phyloP scores from a whole-genome alignment of 495 filamentous ascomycete genomes.

The Penicillium salamii region DNA sequence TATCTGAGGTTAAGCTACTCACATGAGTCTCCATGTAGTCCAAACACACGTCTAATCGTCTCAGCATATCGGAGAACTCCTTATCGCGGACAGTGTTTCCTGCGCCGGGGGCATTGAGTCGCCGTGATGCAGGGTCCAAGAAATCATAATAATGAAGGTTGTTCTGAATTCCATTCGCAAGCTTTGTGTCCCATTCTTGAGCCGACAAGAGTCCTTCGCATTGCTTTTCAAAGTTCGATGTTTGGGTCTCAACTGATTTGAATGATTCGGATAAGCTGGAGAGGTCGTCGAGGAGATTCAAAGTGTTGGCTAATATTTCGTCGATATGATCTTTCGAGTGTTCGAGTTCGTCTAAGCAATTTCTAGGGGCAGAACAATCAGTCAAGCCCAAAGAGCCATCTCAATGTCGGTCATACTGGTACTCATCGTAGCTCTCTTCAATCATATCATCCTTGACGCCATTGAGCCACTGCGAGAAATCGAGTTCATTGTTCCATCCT shows the following conservation, averaged over 20 bases:
- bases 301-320: conserved; percentile 71
- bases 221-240: conserved; percentile 83
- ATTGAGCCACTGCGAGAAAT: conserved; percentile 62
- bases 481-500: conserved; percentile 47
- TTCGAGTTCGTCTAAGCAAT: conserved; percentile 75
- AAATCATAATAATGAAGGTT: conserved; percentile 91
- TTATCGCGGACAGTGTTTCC: conserved; percentile 75
- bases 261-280: conserved; percentile 78
- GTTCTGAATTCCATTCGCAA: conserved; percentile 77
- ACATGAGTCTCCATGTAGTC: conserved; percentile 86
- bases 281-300: conserved; percentile 68
- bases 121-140: conserved; percentile 82
- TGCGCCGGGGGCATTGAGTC: conserved; percentile 88
- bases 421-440: conserved; percentile 80
- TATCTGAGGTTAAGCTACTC: conserved; percentile 25
- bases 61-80: conserved; percentile 81
- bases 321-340: conserved; percentile 77
- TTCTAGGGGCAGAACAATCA: conserved; percentile 37
- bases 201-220: conserved; percentile 82
- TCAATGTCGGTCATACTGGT: conserved; percentile 57
- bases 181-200: conserved; percentile 67
- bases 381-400: conserved; percentile 1
- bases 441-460: conserved; percentile 63
- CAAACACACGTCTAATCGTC: conserved; percentile 81
- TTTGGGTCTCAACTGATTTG: conserved; percentile 80